Evolutionary conservation across 1,139 yeast species (phyloP).

Genomic region (Saccharomyces hybrid): DNA sequence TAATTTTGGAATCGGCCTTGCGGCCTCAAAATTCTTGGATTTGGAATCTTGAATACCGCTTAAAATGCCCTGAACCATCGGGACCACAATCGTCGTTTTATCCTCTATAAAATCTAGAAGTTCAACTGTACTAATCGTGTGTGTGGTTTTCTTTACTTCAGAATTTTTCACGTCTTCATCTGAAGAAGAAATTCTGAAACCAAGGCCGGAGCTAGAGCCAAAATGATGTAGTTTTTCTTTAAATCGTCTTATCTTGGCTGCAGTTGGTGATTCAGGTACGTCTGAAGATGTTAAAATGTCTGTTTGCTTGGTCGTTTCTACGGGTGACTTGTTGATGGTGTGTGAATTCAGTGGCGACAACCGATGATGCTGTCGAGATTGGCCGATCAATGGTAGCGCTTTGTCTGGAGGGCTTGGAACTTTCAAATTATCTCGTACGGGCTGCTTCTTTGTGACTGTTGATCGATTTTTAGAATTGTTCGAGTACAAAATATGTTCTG

Average conservation of each 20-base stretch:
- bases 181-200: background rate
- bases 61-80: background rate
- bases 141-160: background rate
- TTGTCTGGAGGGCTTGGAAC: background rate
- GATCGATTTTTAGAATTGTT: background rate
- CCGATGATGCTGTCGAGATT: background rate
- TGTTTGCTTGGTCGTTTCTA: background rate
- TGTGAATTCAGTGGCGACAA: background rate
- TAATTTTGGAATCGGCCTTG: background rate
- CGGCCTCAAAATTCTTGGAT: background rate
- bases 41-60: background rate
- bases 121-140: background rate
- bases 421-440: background rate
- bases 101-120: background rate
- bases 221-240: constrained; percentile 3
- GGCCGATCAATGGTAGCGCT: background rate
- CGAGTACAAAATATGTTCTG: too few relatives aligned
- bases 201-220: constrained; percentile 3
- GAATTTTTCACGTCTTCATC: background rate
- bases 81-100: background rate
- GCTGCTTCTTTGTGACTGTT: background rate
- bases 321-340: background rate
- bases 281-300: constrained; percentile 29
- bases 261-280: background rate
- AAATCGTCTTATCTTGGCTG: background rate